These are phyloP conservation scores for Imleria badia DNA, from an alignment of 768 basidiomycete genomes.

Conservation along the genomic window DNA sequence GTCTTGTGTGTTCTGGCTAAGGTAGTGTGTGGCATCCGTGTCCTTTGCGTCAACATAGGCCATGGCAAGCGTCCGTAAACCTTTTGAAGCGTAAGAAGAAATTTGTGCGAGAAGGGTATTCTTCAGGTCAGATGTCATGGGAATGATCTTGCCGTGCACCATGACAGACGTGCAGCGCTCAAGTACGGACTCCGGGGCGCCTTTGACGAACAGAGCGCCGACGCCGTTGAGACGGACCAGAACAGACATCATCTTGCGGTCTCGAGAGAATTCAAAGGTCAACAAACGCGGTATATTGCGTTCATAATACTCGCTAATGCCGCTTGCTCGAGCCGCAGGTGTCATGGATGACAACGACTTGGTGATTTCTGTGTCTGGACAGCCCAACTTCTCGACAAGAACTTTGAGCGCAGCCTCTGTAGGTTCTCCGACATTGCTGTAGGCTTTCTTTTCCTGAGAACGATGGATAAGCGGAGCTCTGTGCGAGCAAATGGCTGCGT, in stretches of 20 bases:
- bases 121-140: slow-evolving; percentile 64
- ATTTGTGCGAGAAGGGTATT: slow-evolving; percentile 62
- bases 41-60: slow-evolving; percentile 82
- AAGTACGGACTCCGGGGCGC: slow-evolving; percentile 93
- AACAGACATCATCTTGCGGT: slow-evolving; percentile 99
- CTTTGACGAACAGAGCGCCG: slow-evolving; percentile 90
- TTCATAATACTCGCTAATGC: slow-evolving; percentile 84
- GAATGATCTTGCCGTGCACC: slow-evolving; percentile 60
- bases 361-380: slow-evolving; percentile 55
- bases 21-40: slow-evolving; percentile 78
- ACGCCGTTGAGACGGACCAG: slow-evolving; percentile 67
- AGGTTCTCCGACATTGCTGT: slow-evolving; percentile 89
- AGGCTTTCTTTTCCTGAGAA: slow-evolving; percentile 70
- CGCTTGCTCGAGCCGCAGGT: slow-evolving; percentile 67
- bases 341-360: slow-evolving; percentile 58
- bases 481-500: slow-evolving; percentile 25
- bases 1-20: slow-evolving; percentile 72
- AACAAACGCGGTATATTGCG: slow-evolving; percentile 72
- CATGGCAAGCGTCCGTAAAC: slow-evolving; percentile 88
- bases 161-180: slow-evolving; percentile 81
- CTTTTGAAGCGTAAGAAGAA: slow-evolving; percentile 70
- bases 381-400: slow-evolving; percentile 91
- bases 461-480: background rate
- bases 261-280: slow-evolving; percentile 97
- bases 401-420: slow-evolving; percentile 97